phyloP scores from a whole-genome alignment of 768 basidiomycete genomes.

The Pleurotus sapidus region DNA sequence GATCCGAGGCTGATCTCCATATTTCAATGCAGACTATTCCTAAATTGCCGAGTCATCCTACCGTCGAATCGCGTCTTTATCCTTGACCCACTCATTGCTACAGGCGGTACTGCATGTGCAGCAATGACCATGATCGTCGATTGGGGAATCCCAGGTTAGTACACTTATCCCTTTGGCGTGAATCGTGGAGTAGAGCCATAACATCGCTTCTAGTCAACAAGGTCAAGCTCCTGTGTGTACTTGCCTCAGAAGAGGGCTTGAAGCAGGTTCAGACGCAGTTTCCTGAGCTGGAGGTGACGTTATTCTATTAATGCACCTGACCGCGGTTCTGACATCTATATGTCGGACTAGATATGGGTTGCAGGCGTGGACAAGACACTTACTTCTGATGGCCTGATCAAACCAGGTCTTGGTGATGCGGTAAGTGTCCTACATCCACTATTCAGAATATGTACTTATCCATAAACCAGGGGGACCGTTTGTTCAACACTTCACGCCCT shows the following conservation, averaged over 20 bases:
- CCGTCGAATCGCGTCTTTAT: constrained; percentile 87
- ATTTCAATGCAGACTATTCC: constrained; percentile 71
- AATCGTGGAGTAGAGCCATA: neutral
- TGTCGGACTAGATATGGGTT: constrained; percentile 67
- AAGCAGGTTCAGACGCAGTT: constrained; percentile 57
- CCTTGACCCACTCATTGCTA: constrained; percentile 91
- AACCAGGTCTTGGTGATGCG: constrained; percentile 90
- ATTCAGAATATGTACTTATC: constrained; percentile 1
- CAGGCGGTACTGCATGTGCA: constrained; percentile 88
- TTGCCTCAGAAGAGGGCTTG: constrained; percentile 78
- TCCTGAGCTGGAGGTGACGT: constrained; percentile 76
- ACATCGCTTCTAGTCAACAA: constrained; percentile 43
- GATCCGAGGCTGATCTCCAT: too few species aligned
- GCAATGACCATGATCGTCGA: constrained; percentile 84
- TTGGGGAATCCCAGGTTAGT: constrained; percentile 73
- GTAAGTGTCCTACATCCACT: constrained; percentile 39
- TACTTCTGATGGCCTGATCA: constrained; percentile 75
- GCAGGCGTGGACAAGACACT: constrained; percentile 76
- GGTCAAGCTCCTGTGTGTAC: constrained; percentile 80
- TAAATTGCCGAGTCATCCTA: constrained; percentile 74
- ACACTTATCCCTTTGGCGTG: too few species aligned
- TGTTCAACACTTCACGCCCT: constrained; percentile 69
- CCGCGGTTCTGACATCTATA: too few species aligned
- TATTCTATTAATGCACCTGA: too few species aligned
- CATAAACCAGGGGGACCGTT: constrained; percentile 67